Percentiles rank a stretch among this genome's conserved stretches.
phyloP scores from a whole-genome alignment of 2,329 filamentous ascomycete genomes.

The Chaetomiaceae sp. region DNA sequence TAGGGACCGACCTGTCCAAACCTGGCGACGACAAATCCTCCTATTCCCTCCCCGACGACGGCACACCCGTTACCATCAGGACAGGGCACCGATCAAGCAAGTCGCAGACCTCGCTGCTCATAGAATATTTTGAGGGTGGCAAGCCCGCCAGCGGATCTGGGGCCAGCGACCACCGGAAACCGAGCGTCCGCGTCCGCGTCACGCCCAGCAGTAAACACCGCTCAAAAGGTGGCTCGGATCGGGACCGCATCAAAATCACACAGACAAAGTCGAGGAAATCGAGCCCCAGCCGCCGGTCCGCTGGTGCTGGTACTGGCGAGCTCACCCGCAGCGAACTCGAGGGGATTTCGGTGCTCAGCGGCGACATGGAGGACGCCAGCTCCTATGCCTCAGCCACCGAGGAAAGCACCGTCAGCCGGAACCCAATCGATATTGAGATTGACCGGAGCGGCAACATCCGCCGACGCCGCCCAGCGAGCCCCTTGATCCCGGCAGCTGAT shows the following conservation, averaged over 20 bases:
- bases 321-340: slow-evolving; percentile 56
- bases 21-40: slow-evolving; percentile 66
- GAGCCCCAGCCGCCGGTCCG: slow-evolving; percentile 42
- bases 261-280: slow-evolving; percentile 72
- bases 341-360: slow-evolving; percentile 31
- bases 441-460: slow-evolving; percentile 50
- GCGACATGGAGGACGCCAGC: slow-evolving; percentile 53
- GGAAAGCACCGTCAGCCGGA: slow-evolving; percentile 70
- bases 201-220: slow-evolving; percentile 51
- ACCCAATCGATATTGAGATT: slow-evolving; percentile 87
- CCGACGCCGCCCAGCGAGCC: slow-evolving; percentile 63
- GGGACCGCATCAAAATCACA: slow-evolving; percentile 79
- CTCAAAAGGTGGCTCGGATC: slow-evolving; percentile 59
- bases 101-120: slow-evolving; percentile 86
- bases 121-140: slow-evolving; percentile 88
- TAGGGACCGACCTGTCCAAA: slow-evolving; percentile 64
- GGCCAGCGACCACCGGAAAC: slow-evolving; percentile 60
- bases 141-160: slow-evolving; percentile 49
- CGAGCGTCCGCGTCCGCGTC: slow-evolving; percentile 74
- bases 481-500: slow-evolving; percentile 53
- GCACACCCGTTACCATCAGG: slow-evolving; percentile 85
- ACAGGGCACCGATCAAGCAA: slow-evolving; percentile 59
- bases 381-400: slow-evolving; percentile 76
- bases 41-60: slow-evolving; percentile 79
- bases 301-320: slow-evolving; percentile 42